phyloP scores from a whole-genome alignment of 805 yeast genomes.

The Nakazawaea molendinolei region DNA sequence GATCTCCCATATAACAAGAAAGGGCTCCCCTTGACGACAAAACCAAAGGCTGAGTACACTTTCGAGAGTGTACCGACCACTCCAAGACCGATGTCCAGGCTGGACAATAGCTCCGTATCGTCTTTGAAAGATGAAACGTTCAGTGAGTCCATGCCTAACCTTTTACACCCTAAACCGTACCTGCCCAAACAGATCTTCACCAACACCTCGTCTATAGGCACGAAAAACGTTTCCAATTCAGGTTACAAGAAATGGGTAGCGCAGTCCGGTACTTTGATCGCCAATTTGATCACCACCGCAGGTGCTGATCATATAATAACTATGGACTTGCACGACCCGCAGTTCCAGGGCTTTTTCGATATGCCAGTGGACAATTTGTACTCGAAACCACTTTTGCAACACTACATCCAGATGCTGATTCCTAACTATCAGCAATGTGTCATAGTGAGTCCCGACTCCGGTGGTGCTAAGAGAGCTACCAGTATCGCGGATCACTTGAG shows the following conservation, averaged over 20 bases:
- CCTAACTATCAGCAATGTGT: conserved; percentile 82
- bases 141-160: neutral
- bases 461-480: conserved; percentile 97
- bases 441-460: conserved; percentile 96
- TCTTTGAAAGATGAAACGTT: neutral
- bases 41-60: conserved; percentile 24
- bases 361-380: conserved; percentile 93
- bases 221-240: conserved; percentile 29
- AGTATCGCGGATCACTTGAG: conserved; percentile 87
- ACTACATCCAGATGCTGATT: conserved; percentile 70
- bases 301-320: conserved; percentile 97
- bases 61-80: conserved; percentile 42
- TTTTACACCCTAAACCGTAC: conserved; percentile 5
- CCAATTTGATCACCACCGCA: conserved; percentile 79
- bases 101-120: conserved; percentile 10
- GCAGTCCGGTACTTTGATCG: conserved; percentile 88
- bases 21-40: conserved; percentile 59
- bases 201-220: conserved; percentile 15
- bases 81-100: conserved; percentile 33
- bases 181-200: conserved; percentile 14
- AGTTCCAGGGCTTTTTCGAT: conserved; percentile 95
- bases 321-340: conserved; percentile 97
- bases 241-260: conserved; percentile 95
- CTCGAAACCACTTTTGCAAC: conserved; percentile 80
- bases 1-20: conserved; percentile 78